Evolutionary conservation across 2,329 filamentous ascomycete genomes (phyloP), one percentile per base, ranked within the genome.

Genomic region (Trichoderma simmonsii): DNA sequence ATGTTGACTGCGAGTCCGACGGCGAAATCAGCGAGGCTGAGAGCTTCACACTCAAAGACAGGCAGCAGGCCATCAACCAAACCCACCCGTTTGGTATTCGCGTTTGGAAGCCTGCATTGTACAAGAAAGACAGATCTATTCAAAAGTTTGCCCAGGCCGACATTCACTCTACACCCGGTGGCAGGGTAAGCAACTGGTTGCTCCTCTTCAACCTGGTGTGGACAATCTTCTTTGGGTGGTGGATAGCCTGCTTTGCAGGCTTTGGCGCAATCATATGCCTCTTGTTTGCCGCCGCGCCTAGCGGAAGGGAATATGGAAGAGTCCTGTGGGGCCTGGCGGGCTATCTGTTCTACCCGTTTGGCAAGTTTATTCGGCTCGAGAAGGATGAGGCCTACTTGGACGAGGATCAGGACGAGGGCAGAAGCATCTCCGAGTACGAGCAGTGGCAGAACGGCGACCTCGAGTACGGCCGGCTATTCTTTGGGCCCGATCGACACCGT

Each of bases 61-160:
- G 96, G 71, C 96, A 99, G 82, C 91, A 97, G 80, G 96, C 96
- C 75, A 99, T 99, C 86, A 99, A 99, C 83, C 92, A 97, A 81
- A 99, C 96, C 0, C 96, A 99, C 85, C 96, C 96, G 0, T 99
- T 99, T 78, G 96, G 96, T 86, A 98, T 99, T 80, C 91, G 97
- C 80, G 93, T 99, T 74, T 99, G 96, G 96, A 99, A 99, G 82
- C 96, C 96, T 57, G 97, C 96, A 1, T 82, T 99, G 74, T 99
- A 99, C 87, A 99, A 99, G 83, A 99, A 99, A 82, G 91, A 92
- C 77, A 91, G 96, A 71, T 99, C 96, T 1, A 97, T 99, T 48
- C 94, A 98, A 81, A 96, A 97, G 82, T 97, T 91, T 61, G 96
- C 96, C 6, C 95, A 98, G 83, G 95, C 93, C 15, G 96, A 99